Base-by-base conservation (phyloP, 2,329 filamentous ascomycete species). In the Emmonsiellopsis sp. region DNA sequence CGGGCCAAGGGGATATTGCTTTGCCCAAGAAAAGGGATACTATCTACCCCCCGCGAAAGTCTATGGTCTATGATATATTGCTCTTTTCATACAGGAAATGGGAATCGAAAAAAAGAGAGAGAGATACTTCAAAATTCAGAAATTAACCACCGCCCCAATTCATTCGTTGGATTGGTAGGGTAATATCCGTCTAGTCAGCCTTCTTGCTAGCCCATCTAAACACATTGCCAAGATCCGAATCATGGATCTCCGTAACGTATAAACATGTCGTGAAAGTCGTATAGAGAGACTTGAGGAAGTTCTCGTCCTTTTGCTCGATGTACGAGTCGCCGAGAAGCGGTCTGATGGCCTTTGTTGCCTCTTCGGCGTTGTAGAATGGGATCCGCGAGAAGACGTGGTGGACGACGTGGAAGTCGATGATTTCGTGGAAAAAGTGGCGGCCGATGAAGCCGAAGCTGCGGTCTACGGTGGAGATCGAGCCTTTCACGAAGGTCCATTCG, bases 391-490 rank as follows among this genome's bases (percentile, higher is more conserved):
- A 80, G 9, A 81, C 69, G 60, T 85, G 82, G 66, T 84, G 82
- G 26, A 83, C 74, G 15, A 85, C 82, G 62, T 85, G 82, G 50
- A 78, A 78, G 58, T 82, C 81, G 44, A 84, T 81, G 64, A 85
- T 85, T 57, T 79, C 78, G 67, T 85, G 82, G 74, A 85, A 83
- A 57, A 85, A 70, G 66, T 84, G 77, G n/a, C 75, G 75, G 48
- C 82, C 82, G 57, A 85, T 77, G 65, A 81, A 84, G 43, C 82
- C 82, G 57, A 84, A 80, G 54, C 83, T 79, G 45, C 83, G 79
- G 67, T 86, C 83, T 31, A 86, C 75, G 3, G 83, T 85, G 37
- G 80, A 77, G 11, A 81, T 71, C 2, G 82, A 81, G 30, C 83
- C 83, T 60, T 80, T 79, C 56, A 80, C 76, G 60, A 79, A 85